Conservation (phyloP, 2,329 filamentous ascomycete genomes). For the Davidsoniella eucalypti region DNA sequence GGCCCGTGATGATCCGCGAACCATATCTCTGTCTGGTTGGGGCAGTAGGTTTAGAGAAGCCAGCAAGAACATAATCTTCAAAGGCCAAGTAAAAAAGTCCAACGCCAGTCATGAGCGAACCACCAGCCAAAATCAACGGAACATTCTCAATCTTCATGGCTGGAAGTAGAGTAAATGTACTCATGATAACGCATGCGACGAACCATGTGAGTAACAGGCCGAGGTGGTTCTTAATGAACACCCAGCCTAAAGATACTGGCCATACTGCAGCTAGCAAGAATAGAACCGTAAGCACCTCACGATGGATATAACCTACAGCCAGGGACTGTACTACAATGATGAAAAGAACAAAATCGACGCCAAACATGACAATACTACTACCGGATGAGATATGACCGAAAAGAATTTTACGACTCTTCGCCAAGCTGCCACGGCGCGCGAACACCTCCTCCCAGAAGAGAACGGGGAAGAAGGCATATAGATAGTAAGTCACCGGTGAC, state of each 20-base stretch:
- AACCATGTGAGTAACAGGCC: conserved; percentile 55
- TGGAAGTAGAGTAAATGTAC: conserved; percentile 73
- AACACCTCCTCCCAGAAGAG: conserved; percentile 95
- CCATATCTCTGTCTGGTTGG: conserved; percentile 13
- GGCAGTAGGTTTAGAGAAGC: conserved; percentile 22
- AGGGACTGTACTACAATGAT: conserved; percentile 64
- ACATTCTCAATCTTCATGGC: conserved; percentile 73
- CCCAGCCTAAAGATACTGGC: conserved; percentile 56
- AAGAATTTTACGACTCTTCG: conserved; percentile 48
- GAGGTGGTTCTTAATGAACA: conserved; percentile 52
- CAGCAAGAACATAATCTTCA: conserved; percentile 44
- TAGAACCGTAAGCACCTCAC: conserved; percentile 69
- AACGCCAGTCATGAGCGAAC: conserved; percentile 57
- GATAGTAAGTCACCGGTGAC: conserved; percentile 73
- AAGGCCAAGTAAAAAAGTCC: conserved; percentile 67
- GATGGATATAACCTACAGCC: conserved; percentile 84
- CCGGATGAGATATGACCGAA: conserved; percentile 51
- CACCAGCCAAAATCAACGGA: conserved; percentile 56
- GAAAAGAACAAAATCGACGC: conserved; percentile 49
- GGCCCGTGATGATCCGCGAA: conserved; percentile 36
- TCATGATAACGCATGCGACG: conserved; percentile 66
- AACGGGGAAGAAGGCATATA: conserved; percentile 81
- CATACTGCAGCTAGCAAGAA: conserved; percentile 64
- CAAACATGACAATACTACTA: conserved; percentile 39
- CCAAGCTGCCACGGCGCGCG: conserved; percentile 54